Percentiles rank a stretch among this genome's conserved stretches.
Conservation (phyloP, 352 stramenopile genomes). For the Phytopythium chamaehyphon region DNA sequence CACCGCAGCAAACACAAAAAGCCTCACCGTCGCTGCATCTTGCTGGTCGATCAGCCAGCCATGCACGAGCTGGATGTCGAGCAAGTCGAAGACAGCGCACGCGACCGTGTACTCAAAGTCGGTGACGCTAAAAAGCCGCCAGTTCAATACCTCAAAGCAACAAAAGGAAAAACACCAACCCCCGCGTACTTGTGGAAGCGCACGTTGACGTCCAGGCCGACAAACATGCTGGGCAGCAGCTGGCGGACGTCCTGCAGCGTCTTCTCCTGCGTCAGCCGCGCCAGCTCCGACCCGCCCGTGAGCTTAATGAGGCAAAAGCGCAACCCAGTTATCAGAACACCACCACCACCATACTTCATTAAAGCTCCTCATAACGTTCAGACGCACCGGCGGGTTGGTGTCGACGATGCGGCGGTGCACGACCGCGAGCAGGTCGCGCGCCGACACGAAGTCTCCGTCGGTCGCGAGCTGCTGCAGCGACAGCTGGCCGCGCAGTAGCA, state of each 20-base stretch:
- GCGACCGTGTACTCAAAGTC: slow-evolving; percentile 96
- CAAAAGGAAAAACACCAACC: neutral
- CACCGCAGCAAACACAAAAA: neutral
- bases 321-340: neutral
- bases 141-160: slow-evolving; percentile 6
- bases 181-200: slow-evolving; percentile 88
- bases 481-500: slow-evolving; percentile 92
- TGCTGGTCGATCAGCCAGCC: slow-evolving; percentile 96
- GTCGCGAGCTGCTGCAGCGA: slow-evolving; percentile 56
- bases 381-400: slow-evolving; percentile 63
- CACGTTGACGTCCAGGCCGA: slow-evolving; percentile 98
- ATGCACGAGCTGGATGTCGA: slow-evolving; percentile 95
- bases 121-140: slow-evolving; percentile 40
- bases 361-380: neutral
- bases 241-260: slow-evolving; percentile 88
- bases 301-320: no score
- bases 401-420: slow-evolving; percentile 86
- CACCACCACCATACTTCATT: neutral
- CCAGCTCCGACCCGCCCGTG: slow-evolving; percentile 42
- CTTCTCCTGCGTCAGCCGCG: slow-evolving; percentile 71
- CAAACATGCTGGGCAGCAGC: slow-evolving; percentile 92
- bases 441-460: slow-evolving; percentile 73
- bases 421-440: slow-evolving; percentile 89
- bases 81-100: slow-evolving; percentile 94
- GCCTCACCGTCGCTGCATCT: slow-evolving; percentile 69